phyloP scores from a whole-genome alignment of 176 grass and related monocot species.

The Rhipidocladum racemiflorum region DNA sequence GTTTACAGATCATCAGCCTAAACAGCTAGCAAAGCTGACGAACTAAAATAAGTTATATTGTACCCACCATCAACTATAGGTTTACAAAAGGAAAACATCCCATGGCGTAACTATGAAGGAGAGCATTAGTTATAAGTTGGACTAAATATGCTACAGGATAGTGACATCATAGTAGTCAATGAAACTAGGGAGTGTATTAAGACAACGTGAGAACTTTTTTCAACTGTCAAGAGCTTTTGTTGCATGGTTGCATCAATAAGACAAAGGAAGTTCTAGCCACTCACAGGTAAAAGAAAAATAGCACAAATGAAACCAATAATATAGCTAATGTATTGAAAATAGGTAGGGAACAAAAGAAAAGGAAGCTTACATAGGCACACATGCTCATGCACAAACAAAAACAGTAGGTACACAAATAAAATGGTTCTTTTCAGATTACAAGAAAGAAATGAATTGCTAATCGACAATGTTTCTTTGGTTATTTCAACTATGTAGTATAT shows the following conservation, averaged over 20 bases:
- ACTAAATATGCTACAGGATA: not conserved
- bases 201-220: not conserved
- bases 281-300: not conserved
- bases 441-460: not conserved
- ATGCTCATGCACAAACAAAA: not conserved
- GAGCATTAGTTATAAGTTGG: not conserved
- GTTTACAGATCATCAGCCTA: not conserved
- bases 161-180: not conserved
- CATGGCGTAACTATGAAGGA: not conserved
- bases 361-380: not conserved
- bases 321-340: not conserved
- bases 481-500: slow-evolving; percentile 2
- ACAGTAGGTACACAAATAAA: not conserved
- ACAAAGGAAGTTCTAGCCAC: not conserved
- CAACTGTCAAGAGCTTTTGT: slow-evolving; percentile 14
- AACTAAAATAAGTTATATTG: not conserved
- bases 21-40: not conserved
- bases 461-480: slow-evolving; percentile 5
- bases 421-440: not conserved
- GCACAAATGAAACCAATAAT: slow-evolving; percentile 12
- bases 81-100: not conserved
- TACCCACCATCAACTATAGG: not conserved
- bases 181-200: not conserved
- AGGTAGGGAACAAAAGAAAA: slow-evolving; percentile 24
- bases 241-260: not conserved